Base-by-base conservation (phyloP, 2,329 filamentous ascomycete genomes). In the Cladophialophora chaetospira region DNA sequence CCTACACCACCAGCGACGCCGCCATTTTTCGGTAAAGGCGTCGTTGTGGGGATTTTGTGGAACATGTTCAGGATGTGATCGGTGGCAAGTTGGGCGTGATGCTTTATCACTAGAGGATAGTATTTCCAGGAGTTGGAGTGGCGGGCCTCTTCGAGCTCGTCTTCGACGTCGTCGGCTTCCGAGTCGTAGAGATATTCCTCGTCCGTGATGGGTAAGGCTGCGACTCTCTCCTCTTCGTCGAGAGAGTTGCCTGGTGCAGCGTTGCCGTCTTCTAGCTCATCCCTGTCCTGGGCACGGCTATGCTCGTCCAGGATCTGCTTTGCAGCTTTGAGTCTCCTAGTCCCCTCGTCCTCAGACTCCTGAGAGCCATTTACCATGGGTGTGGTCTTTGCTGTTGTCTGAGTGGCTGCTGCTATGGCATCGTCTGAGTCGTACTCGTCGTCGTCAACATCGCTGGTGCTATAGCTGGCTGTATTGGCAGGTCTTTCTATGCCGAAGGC, bases 401-500 rank as follows among this genome's bases (percentile, higher is more conserved):
- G 66, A 29, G 63, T 62, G 9, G 69, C 59, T 6, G 55, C 61
- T 36, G 51, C 60, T 4, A 67, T 66, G 3, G 81, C 78, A 6
- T 88, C 87, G 57, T 88, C 86, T 1, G 84, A 86, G 51, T 88
- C 85, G 45, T 86, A 82, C 19, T 88, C 85, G 31, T 89, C 86
- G 15, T 90, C 86, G 46, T 88, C 82, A 49, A 90, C 88, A 15
- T 89, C 89, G 13, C 87, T 91, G 0, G 89, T 92, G 19, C 85
- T 87, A 53, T 88, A 85, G 33, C 86, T 89, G 29, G 86, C 85
- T 52, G 88, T 90, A 17, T 89, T 83, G 5, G 84, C 85, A 0
- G 88, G 86, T 29, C 93, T 82, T 67, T 89, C 88, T 66, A 99
- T 97, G 53, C 94, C 94, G 70, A 97, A 97, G 65, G 88, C 85